Evolutionary conservation across 257 asterid species (phyloP), one percentile per base, ranked within the genome.

Genomic region (Capsicum pubescens): DNA sequence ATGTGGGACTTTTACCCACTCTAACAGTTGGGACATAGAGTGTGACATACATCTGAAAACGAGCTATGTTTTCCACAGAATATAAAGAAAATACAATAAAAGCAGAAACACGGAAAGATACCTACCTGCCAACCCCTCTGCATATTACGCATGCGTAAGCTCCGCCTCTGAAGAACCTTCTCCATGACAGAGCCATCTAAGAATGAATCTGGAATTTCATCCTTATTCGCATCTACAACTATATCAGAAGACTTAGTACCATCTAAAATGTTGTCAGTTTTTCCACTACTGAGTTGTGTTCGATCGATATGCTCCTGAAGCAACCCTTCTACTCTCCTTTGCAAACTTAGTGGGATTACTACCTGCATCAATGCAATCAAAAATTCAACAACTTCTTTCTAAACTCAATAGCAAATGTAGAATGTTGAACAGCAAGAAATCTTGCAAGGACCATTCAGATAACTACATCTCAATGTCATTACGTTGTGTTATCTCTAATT

Each of bases 111-210:
- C 67, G 44, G 57, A 64, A 54, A 9, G 57, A 67, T 83, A 93
- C 99, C 99, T 83, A 93, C 99, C 99, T 94, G 97, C 98, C 98
- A 96, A 85, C 95, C 81, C 88, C 99, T 92, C 91, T 96, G 99
- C 93, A 90, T 88, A 90, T 93, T 96, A 79, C 98, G 95, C 99
- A 93, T 91, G 85, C 97, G 98, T 92, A 94, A 91, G 91, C 99
- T 93, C 86, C 87, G 97, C 87, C 98, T 92, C 88, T 96, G 99
- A 82, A 96, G 93, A 90, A 96, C 97, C 89, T 90, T 96, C 92
- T 96, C 99, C 98, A 96, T 94, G 67, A 96, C 97, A 77, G 98
- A 92, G 84, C 87, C 95, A 86, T 96, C 99, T 79, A 94, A 93
- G 86, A 88, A 90, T 11, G 94, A 83, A 84, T 93, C 95, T 57